Evolutionary conservation across 176 grass and related monocot species (phyloP), one percentile per base, ranked within the genome.

Genomic region (Oryza glumipatula): DNA sequence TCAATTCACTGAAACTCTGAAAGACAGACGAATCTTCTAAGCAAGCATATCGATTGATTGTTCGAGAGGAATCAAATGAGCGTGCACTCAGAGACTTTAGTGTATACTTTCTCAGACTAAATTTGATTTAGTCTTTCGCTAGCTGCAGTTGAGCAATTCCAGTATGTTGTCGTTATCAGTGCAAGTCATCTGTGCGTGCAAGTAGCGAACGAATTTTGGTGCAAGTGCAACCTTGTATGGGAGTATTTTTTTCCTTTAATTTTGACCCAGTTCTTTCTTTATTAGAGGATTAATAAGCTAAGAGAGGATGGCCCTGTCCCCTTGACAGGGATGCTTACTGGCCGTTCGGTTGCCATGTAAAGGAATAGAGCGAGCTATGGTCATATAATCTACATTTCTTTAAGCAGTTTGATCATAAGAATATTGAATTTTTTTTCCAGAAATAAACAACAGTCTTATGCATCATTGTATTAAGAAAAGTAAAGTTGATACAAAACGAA

Each of bases 91-190:
- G 56, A 28, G 8, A 74, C 51, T 76, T 7, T 17, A 6, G 26
- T 17, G 15, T 38, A 23, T 23, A 21, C 3, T n/a, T 58, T 58
- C 23, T 63, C n/a, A 22, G 58, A 63, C 58, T n/a, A 63, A 60
- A 63, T 63, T 23, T 63, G 58, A 63, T 63, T 21, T 8, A 76
- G 66, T 17, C 38, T 64, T 4, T 7, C 2, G 43, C n/a, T 7
- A 1, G 43, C n/a, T 74, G 45, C 60, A 23, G 70, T 76, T 75
- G 63, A 9, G 85, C 22, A 64, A 81, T 81, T 75, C 78, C 44
- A 56, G 6, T 12, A 14, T 28, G 70, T 15, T 12, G 28, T 58
- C 77, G 10, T 69, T 46, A 0, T 86, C 77, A 0, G n/a, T 9
- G n/a, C 16, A 47, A 17, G 51, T 63, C 49, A 3, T 44, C 17